phyloP scores from a whole-genome alignment of 495 filamentous ascomycete genomes.

The Talaromyces borbonicus region DNA sequence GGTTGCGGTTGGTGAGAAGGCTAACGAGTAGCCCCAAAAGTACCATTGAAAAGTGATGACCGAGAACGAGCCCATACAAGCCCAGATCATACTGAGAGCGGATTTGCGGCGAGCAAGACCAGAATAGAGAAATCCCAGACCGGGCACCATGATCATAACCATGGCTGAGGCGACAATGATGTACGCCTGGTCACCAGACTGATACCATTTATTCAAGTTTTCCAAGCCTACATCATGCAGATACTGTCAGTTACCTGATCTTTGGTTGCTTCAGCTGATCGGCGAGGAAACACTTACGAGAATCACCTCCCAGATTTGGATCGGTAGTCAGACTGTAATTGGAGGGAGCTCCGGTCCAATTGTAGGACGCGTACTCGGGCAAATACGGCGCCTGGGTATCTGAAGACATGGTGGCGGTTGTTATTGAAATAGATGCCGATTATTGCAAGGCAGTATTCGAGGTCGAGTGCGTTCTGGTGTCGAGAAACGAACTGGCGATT shows the following conservation, averaged over 20 bases:
- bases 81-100: slow-evolving; percentile 61
- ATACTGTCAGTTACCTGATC: neutral
- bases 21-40: slow-evolving; percentile 67
- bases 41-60: slow-evolving; percentile 68
- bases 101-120: slow-evolving; percentile 57
- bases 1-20: slow-evolving; percentile 52
- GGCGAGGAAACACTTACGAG: slow-evolving; percentile 61
- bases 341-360: slow-evolving; percentile 70
- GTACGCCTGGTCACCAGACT: slow-evolving; percentile 68
- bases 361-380: slow-evolving; percentile 54
- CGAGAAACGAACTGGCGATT: neutral
- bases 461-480: neutral
- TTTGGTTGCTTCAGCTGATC: too few species aligned
- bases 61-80: slow-evolving; percentile 54
- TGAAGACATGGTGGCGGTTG: slow-evolving; percentile 9
- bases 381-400: slow-evolving; percentile 24
- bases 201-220: slow-evolving; percentile 84
- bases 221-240: slow-evolving; percentile 45
- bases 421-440: neutral
- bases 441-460: neutral
- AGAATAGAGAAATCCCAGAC: slow-evolving; percentile 61
- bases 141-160: slow-evolving; percentile 86
- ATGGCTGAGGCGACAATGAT: slow-evolving; percentile 88
- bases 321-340: slow-evolving; percentile 64
- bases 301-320: slow-evolving; percentile 62